Evolutionary conservation across 1,284 basidiomycete species (phyloP).

Genomic region (Rhodotorula sp.): DNA sequence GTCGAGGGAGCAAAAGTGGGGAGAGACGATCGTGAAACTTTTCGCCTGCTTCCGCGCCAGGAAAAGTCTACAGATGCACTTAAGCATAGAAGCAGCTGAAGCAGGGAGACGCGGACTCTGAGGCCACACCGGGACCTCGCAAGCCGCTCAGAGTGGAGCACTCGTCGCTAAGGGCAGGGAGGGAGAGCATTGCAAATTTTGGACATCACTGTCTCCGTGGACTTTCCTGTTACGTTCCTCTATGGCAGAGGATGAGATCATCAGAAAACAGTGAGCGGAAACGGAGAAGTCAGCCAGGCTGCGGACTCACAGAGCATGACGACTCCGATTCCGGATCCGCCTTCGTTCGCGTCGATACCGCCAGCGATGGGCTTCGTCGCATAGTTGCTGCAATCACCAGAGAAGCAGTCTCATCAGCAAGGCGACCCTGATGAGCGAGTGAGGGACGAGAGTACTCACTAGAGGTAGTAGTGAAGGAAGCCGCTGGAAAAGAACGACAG

Average conservation of each 20-base stretch:
- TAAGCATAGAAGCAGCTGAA: no score
- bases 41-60: no score
- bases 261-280: not conserved
- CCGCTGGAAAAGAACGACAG: constrained; percentile 13
- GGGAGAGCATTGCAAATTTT: not conserved
- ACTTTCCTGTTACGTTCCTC: no score
- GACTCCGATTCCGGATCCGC: constrained; percentile 36
- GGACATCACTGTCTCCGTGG: no score
- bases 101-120: no score
- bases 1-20: no score
- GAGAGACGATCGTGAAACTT: no score
- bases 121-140: no score
- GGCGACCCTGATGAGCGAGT: not conserved
- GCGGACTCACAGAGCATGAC: constrained; percentile 35
- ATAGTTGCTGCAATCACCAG: constrained; percentile 32
- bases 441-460: constrained; percentile 9
- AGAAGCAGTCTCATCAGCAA: not conserved
- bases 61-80: no score
- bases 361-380: constrained; percentile 37
- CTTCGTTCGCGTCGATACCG: constrained; percentile 31
- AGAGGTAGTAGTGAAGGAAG: constrained; percentile 41
- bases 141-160: no score
- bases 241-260: not conserved
- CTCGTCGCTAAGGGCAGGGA: no score
- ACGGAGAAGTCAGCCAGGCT: no score